phyloP scores from a whole-genome alignment of 768 basidiomycete genomes.

The Neoboletus subvelutipes region DNA sequence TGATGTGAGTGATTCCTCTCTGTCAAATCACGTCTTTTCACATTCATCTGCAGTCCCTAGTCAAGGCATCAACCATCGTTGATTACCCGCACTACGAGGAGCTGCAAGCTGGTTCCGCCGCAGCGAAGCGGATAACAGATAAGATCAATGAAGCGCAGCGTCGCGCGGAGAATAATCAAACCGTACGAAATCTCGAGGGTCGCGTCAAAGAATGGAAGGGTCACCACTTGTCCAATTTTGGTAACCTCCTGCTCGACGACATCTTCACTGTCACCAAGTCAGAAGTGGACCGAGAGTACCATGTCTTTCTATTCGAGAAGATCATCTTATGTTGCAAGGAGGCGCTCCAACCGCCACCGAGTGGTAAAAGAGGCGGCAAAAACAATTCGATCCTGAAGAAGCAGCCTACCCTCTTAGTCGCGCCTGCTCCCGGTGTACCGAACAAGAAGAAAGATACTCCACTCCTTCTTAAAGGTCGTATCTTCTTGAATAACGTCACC shows the following conservation, averaged over 20 bases:
- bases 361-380: constrained; percentile 72
- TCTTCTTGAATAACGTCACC: constrained; percentile 95
- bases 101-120: constrained; percentile 77
- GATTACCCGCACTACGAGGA: constrained; percentile 77
- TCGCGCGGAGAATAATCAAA: constrained; percentile 86
- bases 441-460: constrained; percentile 76
- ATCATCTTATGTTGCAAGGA: constrained; percentile 99
- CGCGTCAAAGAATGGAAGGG: constrained; percentile 99
- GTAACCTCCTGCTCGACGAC: constrained; percentile 91
- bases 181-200: constrained; percentile 78
- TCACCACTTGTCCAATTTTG: constrained; percentile 92
- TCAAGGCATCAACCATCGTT: constrained; percentile 63
- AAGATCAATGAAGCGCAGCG: constrained; percentile 95
- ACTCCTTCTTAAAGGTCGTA: constrained; percentile 90
- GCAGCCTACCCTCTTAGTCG: constrained; percentile 49
- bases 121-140: constrained; percentile 91
- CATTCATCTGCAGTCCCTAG: constrained; percentile 52
- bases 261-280: constrained; percentile 95
- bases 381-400: constrained; percentile 90
- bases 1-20: constrained; percentile 55
- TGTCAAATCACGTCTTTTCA: constrained; percentile 11
- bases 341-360: constrained; percentile 55
- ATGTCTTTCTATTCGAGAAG: constrained; percentile 98
- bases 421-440: constrained; percentile 51
- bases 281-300: constrained; percentile 95